Evolutionary conservation across 768 basidiomycete genomes (phyloP).

Genomic region (Russula brevipes): DNA sequence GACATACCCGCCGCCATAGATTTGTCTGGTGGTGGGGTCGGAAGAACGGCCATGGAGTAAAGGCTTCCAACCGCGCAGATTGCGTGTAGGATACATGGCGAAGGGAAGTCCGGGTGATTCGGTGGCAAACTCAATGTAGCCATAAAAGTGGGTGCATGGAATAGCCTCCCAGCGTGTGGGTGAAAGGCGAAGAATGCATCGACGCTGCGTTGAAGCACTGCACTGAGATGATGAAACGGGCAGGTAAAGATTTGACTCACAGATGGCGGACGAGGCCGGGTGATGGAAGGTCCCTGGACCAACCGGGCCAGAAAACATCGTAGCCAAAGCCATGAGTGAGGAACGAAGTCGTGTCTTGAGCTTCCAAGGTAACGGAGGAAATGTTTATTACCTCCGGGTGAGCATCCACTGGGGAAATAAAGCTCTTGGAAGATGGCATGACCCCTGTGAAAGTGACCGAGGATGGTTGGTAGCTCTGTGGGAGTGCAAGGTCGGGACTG

Average conservation of each 20-base stretch:
- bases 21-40: constrained; percentile 42
- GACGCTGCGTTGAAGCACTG: constrained; percentile 41
- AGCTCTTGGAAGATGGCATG: background rate
- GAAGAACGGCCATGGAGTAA: constrained; percentile 64
- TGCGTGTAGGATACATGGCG: constrained; percentile 69
- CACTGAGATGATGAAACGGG: background rate
- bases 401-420: constrained; percentile 1
- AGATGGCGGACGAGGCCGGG: constrained; percentile 60
- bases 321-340: constrained; percentile 4
- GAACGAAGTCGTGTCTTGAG: background rate
- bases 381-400: constrained; percentile 1
- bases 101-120: constrained; percentile 68
- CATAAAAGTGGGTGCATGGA: constrained; percentile 65
- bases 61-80: constrained; percentile 77
- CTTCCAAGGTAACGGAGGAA: background rate
- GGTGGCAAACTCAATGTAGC: constrained; percentile 59
- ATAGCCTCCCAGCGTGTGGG: constrained; percentile 64
- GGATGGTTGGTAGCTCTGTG: constrained; percentile 3
- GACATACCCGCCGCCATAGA: constrained; percentile 40
- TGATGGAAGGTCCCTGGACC: constrained; percentile 61
- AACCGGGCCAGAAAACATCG: constrained; percentile 30
- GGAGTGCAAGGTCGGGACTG: constrained; percentile 1
- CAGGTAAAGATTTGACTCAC: constrained; percentile 36
- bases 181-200: constrained; percentile 78
- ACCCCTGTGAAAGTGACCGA: background rate